Base-by-base conservation (phyloP, 495 filamentous ascomycete species). In the Aspergillus coremiiformis region DNA sequence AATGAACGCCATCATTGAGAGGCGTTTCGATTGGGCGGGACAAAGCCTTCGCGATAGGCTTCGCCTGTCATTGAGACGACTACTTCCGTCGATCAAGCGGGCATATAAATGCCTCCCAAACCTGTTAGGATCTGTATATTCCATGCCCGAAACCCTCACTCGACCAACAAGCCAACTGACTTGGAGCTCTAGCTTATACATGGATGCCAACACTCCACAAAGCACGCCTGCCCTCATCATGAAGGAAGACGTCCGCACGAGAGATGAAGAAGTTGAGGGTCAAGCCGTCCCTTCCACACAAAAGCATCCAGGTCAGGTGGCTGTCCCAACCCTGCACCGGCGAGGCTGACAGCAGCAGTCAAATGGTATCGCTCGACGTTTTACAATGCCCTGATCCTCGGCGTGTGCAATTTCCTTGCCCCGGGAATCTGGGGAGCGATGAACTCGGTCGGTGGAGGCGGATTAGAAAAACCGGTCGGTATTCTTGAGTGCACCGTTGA, bases 371-470 rank as follows among this genome's bases (percentile, higher is more conserved):
- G 78, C 26, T 79, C 78, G 14, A 80, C 81, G 2, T 79, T 81
- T 49, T 84, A 76, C 65, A 83, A 84, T 70, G 78, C 81, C 27
- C 71, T 80, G 14, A 74, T 87, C 21, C 72, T 85, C 8, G 84
- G 83, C 1, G 52, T 84, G 15, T 83, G 78, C 67, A 82, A 80
- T 56, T 78, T 87, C 54, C 68, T 78, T 0, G 82, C 81, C 0
- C 84, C 84, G 0, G 84, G 84, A 0, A 78, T 86, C 55, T 86
- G 83, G 83, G 75, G 74, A 22, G 84, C 83, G 11, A 85, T 85
- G 80, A 86, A 85, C 64, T 80, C 77, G 0, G 74, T 86, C 14
- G 83, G 84, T 29, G 84, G 82, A 15, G 84, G 84, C 33, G 83
- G 83, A 5, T 71, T 76, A 26, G 73, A 79, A 49, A 71, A 65